phyloP scores from a whole-genome alignment of 176 grass and related monocot species.

The Neostapfia colusana region DNA sequence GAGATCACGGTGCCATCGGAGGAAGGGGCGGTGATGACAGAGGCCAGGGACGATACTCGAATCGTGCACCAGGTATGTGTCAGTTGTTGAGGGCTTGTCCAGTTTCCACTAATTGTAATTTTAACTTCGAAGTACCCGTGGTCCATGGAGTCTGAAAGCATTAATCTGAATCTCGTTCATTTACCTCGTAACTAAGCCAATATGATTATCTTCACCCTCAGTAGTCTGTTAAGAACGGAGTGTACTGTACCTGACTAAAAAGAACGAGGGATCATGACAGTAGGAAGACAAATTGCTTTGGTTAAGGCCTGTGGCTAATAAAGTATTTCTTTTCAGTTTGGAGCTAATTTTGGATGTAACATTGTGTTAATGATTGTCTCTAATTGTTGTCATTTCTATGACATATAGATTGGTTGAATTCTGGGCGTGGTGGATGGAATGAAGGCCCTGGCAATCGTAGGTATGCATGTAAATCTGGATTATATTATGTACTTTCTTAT shows the following conservation, averaged over 20 bases:
- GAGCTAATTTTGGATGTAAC: not conserved
- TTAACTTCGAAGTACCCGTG: not conserved
- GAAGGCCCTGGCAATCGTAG: conserved; percentile 40
- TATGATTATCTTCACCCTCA: conserved; percentile 37
- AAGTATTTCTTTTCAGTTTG: conserved; percentile 1
- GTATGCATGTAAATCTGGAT: conserved; percentile 35
- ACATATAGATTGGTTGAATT: conserved; percentile 46
- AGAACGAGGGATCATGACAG: not conserved
- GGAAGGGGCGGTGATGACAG: conserved; percentile 58
- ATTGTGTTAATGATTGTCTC: conserved; percentile 7
- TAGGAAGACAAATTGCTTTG: not conserved
- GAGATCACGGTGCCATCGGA: conserved; percentile 51
- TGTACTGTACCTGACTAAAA: conserved; percentile 15
- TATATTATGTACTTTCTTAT: conserved; percentile 6
- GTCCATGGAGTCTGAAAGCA: not conserved
- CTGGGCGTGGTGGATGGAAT: conserved; percentile 37
- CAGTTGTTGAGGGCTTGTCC: conserved; percentile 12
- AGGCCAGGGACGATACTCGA: conserved; percentile 46
- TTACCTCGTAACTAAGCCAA: conserved; percentile 29
- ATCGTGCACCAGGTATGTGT: conserved; percentile 51
- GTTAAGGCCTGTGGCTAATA: not conserved
- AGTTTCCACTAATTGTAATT: not conserved
- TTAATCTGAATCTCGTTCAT: conserved; percentile 6
- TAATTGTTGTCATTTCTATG: not conserved
- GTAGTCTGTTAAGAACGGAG: not conserved